Evolutionary conservation across 2,329 filamentous ascomycete species (phyloP), one percentile per base, ranked within the genome.

Genomic region (Fusarium concolor): DNA sequence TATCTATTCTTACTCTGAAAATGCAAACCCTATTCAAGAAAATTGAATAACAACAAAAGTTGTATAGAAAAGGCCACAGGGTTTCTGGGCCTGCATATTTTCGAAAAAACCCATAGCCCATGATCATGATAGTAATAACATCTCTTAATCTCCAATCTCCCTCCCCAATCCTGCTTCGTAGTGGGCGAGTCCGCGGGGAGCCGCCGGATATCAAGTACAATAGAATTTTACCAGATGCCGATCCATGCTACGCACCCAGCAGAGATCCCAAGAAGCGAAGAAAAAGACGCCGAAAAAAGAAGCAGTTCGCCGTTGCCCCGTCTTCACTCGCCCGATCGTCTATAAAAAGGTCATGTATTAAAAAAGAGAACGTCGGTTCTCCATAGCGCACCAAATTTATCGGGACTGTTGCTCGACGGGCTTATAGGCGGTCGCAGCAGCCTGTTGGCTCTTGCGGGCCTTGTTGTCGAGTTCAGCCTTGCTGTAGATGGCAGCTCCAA

Each of bases 401-500:
- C 69, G 62, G 39, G 70, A 47, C 55, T 74, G 76, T 55, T 80
- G 79, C n/a, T 75, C 71, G 17, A 80, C 72, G 20, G 78, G 74
- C 68, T 79, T 78, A 70, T 80, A 80, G 24, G 72, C 70, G 6
- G 58, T 46, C 61, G 75, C 75, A 56, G 79, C 79, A 35, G 72
- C 62, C 67, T 76, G 71, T 41, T 70, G 67, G 51, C 50, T 67
- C 67, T 70, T 70, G 51, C 67, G 67, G 54, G 68, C 74, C 77
- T 83, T 85, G 71, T 81, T 81, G 70, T 85, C 81, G 37, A 87
- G 76, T 76, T 87, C 86, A 17, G 86, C 84, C 71, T 84, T 84
- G 76, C 84, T 86, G 78, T 88, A 89, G 75, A 84, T 85, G 14
- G 81, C 85, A 10, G 85, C 86, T 35, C 86, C 86, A 11, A 80